These are phyloP conservation scores for Ceratocystis alfenasii DNA, from an alignment of 2,329 filamentous ascomycete genomes.

Conservation along the genomic window DNA sequence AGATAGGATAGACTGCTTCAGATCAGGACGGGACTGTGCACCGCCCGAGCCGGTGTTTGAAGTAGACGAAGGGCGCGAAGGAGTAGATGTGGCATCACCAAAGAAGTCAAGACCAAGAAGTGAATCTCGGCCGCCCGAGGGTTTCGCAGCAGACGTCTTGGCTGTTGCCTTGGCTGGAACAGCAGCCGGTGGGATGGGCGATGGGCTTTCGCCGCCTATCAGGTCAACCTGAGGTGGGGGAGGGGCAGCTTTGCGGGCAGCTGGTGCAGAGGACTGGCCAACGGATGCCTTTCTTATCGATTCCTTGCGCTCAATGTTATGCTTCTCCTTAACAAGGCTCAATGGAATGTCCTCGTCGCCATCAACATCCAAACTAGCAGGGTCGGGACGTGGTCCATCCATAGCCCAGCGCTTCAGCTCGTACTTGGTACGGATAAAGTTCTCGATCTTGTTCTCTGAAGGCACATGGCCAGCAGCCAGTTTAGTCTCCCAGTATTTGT, in stretches of 20 bases:
- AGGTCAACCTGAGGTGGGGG: constrained; percentile 52
- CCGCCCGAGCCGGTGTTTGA: constrained; percentile 48
- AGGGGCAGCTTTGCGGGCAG: constrained; percentile 16
- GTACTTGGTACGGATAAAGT: constrained; percentile 98
- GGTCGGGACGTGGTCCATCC: constrained; percentile 90
- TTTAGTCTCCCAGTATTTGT: constrained; percentile 98
- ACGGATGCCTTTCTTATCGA: constrained; percentile 49
- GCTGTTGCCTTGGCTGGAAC: constrained; percentile 34
- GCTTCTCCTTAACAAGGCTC: constrained; percentile 54
- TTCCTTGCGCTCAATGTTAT: constrained; percentile 48
- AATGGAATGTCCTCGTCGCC: constrained; percentile 64
- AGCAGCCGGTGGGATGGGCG: constrained; percentile 38
- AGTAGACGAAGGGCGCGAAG: constrained; percentile 62
- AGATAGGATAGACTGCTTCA: constrained; percentile 95
- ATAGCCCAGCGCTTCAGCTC: constrained; percentile 99
- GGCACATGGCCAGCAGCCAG: constrained; percentile 81
- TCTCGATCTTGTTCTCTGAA: constrained; percentile 96
- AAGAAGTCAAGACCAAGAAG: constrained; percentile 87
- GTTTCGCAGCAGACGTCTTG: constrained; percentile 50
- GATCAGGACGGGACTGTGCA: constrained; percentile 69
- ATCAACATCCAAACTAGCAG: constrained; percentile 69
- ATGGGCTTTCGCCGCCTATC: constrained; percentile 63
- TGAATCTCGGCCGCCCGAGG: constrained; percentile 72
- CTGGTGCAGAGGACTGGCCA: constrained; percentile 33
- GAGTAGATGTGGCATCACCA: constrained; percentile 56